These are phyloP conservation scores for Oryza glaberrima DNA, from an alignment of 176 grass and related monocot genomes.

Conservation along the genomic window DNA sequence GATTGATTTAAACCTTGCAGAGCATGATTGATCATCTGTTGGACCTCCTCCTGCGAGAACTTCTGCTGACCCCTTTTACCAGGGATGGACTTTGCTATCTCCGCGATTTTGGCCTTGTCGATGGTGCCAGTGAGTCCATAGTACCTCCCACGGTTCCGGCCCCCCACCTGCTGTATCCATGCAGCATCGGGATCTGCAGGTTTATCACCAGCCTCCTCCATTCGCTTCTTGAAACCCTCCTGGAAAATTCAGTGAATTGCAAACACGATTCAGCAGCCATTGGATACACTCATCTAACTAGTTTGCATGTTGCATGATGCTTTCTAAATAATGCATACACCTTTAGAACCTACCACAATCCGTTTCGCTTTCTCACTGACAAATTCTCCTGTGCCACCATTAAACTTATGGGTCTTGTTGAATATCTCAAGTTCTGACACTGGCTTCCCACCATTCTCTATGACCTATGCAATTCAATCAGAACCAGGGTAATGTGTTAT, in stretches of 20 bases:
- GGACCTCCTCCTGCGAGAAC: constrained; percentile 43
- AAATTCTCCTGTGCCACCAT: constrained; percentile 40
- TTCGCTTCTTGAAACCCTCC: constrained; percentile 44
- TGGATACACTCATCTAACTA: not conserved
- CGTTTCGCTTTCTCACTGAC: constrained; percentile 42
- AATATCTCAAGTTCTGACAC: constrained; percentile 48
- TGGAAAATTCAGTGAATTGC: constrained; percentile 33
- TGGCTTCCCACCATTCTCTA: constrained; percentile 42
- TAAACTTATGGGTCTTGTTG: constrained; percentile 49
- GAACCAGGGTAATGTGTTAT: not conserved
- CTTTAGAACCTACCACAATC: constrained; percentile 37
- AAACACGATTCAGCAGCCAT: constrained; percentile 23
- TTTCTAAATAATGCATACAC: constrained; percentile 6
- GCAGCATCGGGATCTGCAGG: constrained; percentile 31
- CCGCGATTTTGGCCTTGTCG: constrained; percentile 32
- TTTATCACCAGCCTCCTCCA: constrained; percentile 41
- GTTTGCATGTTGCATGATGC: not conserved
- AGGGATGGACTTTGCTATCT: constrained; percentile 42
- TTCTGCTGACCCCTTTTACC: constrained; percentile 19
- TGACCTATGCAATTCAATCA: constrained; percentile 40
- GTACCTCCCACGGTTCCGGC: constrained; percentile 41
- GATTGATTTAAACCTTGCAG: constrained; percentile 44
- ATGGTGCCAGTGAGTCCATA: constrained; percentile 47
- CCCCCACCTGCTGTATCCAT: constrained; percentile 36
- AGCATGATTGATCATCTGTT: constrained; percentile 45